Evolutionary conservation across 768 basidiomycete genomes (phyloP), one percentile per base, ranked within the genome.

Genomic region (Galerina sulciceps): DNA sequence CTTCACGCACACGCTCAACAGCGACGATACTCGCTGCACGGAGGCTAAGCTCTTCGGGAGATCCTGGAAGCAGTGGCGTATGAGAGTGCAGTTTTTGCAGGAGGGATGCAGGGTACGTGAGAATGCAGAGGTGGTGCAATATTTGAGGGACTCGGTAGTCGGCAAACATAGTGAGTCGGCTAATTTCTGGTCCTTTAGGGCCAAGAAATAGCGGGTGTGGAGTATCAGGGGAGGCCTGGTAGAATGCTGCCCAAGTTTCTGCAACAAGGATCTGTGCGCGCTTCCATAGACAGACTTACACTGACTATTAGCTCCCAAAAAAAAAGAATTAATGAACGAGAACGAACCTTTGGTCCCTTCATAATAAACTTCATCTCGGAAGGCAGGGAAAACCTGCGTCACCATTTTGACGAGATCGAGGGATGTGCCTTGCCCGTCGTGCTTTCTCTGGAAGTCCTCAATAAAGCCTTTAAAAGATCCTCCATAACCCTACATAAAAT

Each of bases 111-210:
- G 92, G 86, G 73, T 96, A 96, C 1, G 80, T 73, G 43, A 96
- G 77, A 62, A 95, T 87, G 38, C 81, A 78, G 6, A 96, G 80
- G 67, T 93, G 93, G 73, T 96, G 90, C 26, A 96, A 75, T 57
- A 96, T 91, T 69, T 96, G 94, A 1, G 94, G 94, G 5, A 96
- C 91, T 41, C 93, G 86, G 68, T 95, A 94, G 76, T 96, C 94
- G 4, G 94, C 92, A 71, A 96, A 96, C 94, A 95, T 96, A 18
- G 94, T 94, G 10, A 96, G 81, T 48, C 86, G 75, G 49, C 83
- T 79, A 60, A 94, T 91, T 37, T 79, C 78, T 17, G 87, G 76
- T 4, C 87, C 88, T 10, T 69, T 69, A 6, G 65, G 52, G 14
- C 80, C 76, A 3, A 89, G 88, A 73, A 95, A 92, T 42, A 94